Base-by-base conservation (phyloP, 2,329 filamentous ascomycete genomes). In the Aspergillus neotritici region DNA sequence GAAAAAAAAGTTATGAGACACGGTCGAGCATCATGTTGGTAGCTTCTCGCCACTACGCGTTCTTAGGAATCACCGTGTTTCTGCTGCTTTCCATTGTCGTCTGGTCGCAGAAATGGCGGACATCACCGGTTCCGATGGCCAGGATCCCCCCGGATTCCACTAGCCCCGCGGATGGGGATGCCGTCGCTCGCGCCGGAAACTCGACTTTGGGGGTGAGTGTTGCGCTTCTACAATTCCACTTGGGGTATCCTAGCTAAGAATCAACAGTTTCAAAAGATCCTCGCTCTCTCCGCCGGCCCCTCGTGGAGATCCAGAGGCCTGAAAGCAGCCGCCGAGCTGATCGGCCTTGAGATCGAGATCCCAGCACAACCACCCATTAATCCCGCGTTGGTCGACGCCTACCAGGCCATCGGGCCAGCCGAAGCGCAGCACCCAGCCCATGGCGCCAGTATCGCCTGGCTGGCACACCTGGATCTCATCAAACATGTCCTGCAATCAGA, bases 391-490 rank as follows among this genome's bases (percentile, higher is more conserved):
- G 44, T 62, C 31, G 43, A 50, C 13, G 60, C 53, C 9, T 67
- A 65, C 41, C 48, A 54, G n/a, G 44, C 47, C 3, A 50, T 57
- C 38, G 61, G 51, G 1, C 25, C 36, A 3, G 39, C 40, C 8
- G 34, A 43, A 8, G 40, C 28, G 3, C 12, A 28, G n/a, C 53
- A 47, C 16, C 43, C 46, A 1, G 40, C 38, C 11, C 40, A 40
- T 12, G 49, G 43, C 60, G 67, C 59, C 46, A 58, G 49, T 53
- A 66, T 41, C 49, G 66, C 59, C 2, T 73, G 69, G 69, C 54
- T 63, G 4, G 65, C 63, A 0, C 70, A 73, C 43, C 62, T 71
- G 58, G 66, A 68, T 34, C 63, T 61, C 0, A 48, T 51, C 53
- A 33, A 44, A 15, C 38, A 47, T 32, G 34, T 40, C 12, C 34